A percentile compares a stretch with the other conserved stretches of the same genome.
Evolutionary conservation across 805 yeast species (phyloP).

Genomic region (Cyberlindnera maritima): DNA sequence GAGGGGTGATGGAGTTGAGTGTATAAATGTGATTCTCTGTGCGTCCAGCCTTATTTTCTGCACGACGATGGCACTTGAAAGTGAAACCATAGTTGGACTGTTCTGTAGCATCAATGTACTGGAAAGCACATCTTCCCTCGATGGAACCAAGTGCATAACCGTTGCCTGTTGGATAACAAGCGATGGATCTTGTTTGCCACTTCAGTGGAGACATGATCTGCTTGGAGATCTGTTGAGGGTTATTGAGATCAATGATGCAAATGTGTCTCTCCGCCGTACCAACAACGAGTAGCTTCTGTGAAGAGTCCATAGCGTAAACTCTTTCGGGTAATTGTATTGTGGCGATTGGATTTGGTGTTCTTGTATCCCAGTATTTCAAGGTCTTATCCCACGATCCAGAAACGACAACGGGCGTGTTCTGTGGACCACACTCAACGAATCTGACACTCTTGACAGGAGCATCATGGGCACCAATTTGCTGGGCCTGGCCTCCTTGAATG

Average conservation of each 20-base stretch:
- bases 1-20: slow-evolving; percentile 78
- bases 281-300: slow-evolving; percentile 81
- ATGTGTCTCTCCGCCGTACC: slow-evolving; percentile 91
- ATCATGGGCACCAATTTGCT: slow-evolving; percentile 84
- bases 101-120: slow-evolving; percentile 81
- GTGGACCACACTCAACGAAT: slow-evolving; percentile 81
- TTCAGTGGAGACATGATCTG: slow-evolving; percentile 74
- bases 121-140: slow-evolving; percentile 95
- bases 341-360: slow-evolving; percentile 78
- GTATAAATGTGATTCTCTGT: slow-evolving; percentile 72
- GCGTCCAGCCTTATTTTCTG: slow-evolving; percentile 46
- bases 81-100: slow-evolving; percentile 76
- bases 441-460: slow-evolving; percentile 74
- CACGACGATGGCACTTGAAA: slow-evolving; percentile 90
- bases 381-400: slow-evolving; percentile 98
- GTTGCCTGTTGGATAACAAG: slow-evolving; percentile 87
- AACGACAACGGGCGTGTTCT: slow-evolving; percentile 73
- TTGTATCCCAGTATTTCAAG: slow-evolving; percentile 89
- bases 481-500: slow-evolving; percentile 74
- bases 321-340: slow-evolving; percentile 85
- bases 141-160: slow-evolving; percentile 92
- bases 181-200: slow-evolving; percentile 80
- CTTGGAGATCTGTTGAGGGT: slow-evolving; percentile 81
- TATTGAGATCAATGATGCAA: slow-evolving; percentile 70
- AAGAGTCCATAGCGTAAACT: slow-evolving; percentile 84